Conservation (phyloP, 495 filamentous ascomycete genomes). For the Annulohypoxylon moriforme region DNA sequence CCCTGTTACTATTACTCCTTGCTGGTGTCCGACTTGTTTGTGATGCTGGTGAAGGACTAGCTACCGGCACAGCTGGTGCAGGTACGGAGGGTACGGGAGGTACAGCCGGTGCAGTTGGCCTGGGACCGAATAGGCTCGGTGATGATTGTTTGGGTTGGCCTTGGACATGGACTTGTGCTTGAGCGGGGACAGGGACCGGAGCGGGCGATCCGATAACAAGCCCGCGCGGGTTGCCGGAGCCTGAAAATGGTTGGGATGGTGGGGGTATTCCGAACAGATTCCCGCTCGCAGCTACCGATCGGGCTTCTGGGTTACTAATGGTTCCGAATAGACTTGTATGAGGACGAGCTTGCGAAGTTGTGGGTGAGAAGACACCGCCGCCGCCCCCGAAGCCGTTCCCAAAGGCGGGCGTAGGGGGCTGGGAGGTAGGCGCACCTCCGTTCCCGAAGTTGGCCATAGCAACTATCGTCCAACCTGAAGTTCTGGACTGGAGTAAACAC, state of each 20-base stretch:
- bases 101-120: neutral
- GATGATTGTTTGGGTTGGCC: neutral
- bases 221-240: neutral
- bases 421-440: neutral
- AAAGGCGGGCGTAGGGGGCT: neutral
- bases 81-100: neutral
- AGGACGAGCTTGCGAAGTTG: neutral
- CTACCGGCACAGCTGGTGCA: neutral
- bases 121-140: conserved; percentile 1
- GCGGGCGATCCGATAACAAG: neutral
- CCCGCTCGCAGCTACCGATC: neutral
- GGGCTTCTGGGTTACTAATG: neutral
- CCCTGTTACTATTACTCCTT: neutral
- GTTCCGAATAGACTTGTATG: neutral
- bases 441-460: conserved; percentile 12
- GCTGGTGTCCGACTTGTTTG: neutral
- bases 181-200: neutral
- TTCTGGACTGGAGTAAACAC: neutral
- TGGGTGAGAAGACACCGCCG: neutral
- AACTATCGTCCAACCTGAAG: neutral
- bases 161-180: neutral
- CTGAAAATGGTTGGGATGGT: neutral
- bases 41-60: conserved; percentile 18
- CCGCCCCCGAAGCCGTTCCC: neutral
- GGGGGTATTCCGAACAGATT: conserved; percentile 12